Evolutionary conservation across 495 filamentous ascomycete species (phyloP).

Genomic region (Penicillium silybi): DNA sequence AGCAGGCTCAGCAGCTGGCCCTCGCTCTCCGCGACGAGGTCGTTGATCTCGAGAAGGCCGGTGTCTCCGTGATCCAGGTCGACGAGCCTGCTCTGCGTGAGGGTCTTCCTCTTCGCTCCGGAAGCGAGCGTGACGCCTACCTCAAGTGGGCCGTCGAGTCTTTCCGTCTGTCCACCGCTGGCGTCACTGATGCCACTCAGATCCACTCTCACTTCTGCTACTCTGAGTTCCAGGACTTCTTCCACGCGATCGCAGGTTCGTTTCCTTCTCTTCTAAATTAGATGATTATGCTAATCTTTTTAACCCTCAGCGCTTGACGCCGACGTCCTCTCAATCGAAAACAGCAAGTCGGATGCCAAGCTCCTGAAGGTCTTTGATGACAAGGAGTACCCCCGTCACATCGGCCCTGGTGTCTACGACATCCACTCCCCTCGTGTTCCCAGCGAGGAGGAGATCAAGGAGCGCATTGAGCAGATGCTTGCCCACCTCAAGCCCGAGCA

Average conservation of each 20-base stretch:
- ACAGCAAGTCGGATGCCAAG: constrained; percentile 99
- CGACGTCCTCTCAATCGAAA: constrained; percentile 98
- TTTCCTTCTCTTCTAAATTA: too few relatives aligned
- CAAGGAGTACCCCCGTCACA: constrained; percentile 92
- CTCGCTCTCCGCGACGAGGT: constrained; percentile 98
- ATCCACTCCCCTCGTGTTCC: constrained; percentile 99
- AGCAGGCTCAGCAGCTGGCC: constrained; percentile 97
- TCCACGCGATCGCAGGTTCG: constrained; percentile 99
- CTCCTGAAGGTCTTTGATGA: constrained; percentile 97
- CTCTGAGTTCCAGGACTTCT: constrained; percentile 99
- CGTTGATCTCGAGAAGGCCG: constrained; percentile 91
- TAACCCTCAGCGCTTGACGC: constrained; percentile 93
- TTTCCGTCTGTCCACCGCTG: constrained; percentile 90
- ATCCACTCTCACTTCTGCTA: constrained; percentile 99
- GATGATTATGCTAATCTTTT: too few relatives aligned
- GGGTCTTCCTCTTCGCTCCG: constrained; percentile 92
- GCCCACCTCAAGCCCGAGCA: constrained; percentile 88
- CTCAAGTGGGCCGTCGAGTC: constrained; percentile 93
- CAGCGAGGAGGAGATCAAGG: constrained; percentile 93
- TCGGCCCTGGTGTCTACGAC: constrained; percentile 99
- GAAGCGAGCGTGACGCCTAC: constrained; percentile 90
- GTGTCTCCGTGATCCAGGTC: constrained; percentile 96
- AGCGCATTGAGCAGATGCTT: constrained; percentile 95
- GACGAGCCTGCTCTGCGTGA: constrained; percentile 99
- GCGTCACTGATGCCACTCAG: constrained; percentile 89